Base-by-base conservation (phyloP, 2,329 filamentous ascomycete species). In the Juglanconis oblonga region DNA sequence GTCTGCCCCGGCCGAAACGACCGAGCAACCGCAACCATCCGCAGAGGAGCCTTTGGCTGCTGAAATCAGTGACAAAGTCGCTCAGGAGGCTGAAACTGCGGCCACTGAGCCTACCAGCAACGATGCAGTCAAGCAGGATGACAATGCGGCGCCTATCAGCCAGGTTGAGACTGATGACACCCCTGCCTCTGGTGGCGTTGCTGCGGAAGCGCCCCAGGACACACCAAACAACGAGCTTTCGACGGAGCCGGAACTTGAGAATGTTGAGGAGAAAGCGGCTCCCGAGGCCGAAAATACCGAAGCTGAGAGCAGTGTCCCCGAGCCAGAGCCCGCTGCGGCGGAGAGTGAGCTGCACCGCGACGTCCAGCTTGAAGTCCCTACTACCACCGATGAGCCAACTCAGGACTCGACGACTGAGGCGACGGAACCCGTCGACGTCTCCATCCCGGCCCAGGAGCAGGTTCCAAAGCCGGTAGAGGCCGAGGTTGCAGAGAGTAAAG, bases 381-480 rank as follows among this genome's bases (percentile, higher is more conserved):
- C 14, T 14, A 31, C 29, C 3, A 38, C 51, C 17, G 55, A 49
- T n/a, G 48, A 52, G n/a, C 55, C 58, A 48, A 38, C 13, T 8
- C 54, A 59, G 6, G 33, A 57, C n/a, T 7, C 47, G 5, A 49
- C 47, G 29, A 32, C 52, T 3, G 53, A 61, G 4, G 57, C 54
- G 6, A n/a, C 44, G 3, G 55, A 56, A 24, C 24, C 35, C 44
- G 10, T 24, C n/a, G 38, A 42, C 9, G 10, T 13, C 38, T 42
- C 38, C 3, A n/a, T 9, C 4, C 29, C 52, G 2, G 52, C 49
- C n/a, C 55, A 60, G 47, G 53, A 36, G 4, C 48, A 35, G 13
- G 38, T 52, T 36, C 31, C 48, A 33, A 58, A 60, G 38, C 8
- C 45, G 17, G 48, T 49, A 10, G 42, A n/a, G 17, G 10, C 35